Conservation (phyloP, 202 grass and related monocot genomes). For the Dendrocalamus latiflorus region DNA sequence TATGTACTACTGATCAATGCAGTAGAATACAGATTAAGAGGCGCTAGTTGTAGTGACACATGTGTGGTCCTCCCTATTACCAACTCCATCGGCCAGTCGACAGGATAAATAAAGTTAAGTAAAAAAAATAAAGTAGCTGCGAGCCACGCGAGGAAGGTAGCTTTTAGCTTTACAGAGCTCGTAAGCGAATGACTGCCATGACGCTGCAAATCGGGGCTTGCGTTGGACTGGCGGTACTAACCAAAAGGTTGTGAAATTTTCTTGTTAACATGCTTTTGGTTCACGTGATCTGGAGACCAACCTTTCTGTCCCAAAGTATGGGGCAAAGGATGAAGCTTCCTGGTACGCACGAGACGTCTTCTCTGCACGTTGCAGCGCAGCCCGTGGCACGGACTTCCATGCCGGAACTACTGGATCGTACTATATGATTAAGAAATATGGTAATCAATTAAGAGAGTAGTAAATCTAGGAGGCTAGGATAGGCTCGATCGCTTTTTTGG, state of each 20-base stretch:
- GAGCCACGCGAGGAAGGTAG: neutral
- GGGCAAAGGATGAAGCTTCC: neutral
- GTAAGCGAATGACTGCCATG: no score
- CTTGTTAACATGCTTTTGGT: neutral
- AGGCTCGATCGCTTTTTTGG: neutral
- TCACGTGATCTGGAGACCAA: neutral
- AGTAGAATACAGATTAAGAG: neutral
- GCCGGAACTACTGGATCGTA: neutral
- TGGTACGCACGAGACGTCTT: neutral
- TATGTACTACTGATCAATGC: neutral
- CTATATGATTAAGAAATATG: neutral
- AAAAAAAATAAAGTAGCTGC: neutral
- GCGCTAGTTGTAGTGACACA: neutral
- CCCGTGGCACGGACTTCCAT: neutral
- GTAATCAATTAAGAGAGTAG: neutral
- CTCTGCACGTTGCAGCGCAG: neutral
- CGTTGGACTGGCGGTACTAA: no score
- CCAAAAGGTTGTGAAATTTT: no score
- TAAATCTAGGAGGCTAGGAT: neutral
- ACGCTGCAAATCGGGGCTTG: no score
- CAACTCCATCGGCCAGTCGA: neutral
- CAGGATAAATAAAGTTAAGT: neutral
- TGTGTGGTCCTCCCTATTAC: neutral
- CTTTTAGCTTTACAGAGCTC: neutral
- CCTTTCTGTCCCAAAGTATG: neutral